Evolutionary conservation across 257 asterid genomes (phyloP).

Genomic region (Fraxinus quadrangulata): DNA sequence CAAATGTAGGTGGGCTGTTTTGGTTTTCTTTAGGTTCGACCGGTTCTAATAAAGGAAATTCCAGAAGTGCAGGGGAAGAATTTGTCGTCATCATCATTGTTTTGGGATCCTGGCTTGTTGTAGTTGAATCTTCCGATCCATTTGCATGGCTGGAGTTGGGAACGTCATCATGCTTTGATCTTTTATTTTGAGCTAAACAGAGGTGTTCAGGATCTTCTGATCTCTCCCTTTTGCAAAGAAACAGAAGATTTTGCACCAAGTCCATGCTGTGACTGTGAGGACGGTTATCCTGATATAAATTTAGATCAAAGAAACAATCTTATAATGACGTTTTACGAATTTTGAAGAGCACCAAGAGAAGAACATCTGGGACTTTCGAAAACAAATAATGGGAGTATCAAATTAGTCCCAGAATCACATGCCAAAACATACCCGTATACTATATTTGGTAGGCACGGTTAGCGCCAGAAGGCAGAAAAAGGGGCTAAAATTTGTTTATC

Average conservation of each 20-base stretch:
- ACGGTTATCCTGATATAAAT: slow-evolving; percentile 43
- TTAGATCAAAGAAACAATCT: not conserved
- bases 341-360: not conserved
- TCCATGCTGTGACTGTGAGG: slow-evolving; percentile 45
- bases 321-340: too few species aligned
- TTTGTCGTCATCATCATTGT: slow-evolving; percentile 67
- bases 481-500: not conserved
- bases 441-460: not conserved
- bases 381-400: not conserved
- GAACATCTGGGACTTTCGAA: not conserved
- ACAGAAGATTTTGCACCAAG: slow-evolving; percentile 47
- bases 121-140: slow-evolving; percentile 93
- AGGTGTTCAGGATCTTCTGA: slow-evolving; percentile 66
- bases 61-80: slow-evolving; percentile 56
- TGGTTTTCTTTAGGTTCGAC: slow-evolving; percentile 60
- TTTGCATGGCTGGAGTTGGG: slow-evolving; percentile 75
- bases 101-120: slow-evolving; percentile 77
- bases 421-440: not conserved
- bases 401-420: not conserved
- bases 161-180: slow-evolving; percentile 73
- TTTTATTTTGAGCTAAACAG: slow-evolving; percentile 58
- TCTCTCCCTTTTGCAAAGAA: slow-evolving; percentile 83
- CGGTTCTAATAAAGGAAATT: slow-evolving; percentile 62
- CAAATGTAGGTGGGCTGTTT: slow-evolving; percentile 48
- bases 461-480: not conserved